Base-by-base conservation (phyloP, 2,329 filamentous ascomycete species). In the Aspergillus texensis region DNA sequence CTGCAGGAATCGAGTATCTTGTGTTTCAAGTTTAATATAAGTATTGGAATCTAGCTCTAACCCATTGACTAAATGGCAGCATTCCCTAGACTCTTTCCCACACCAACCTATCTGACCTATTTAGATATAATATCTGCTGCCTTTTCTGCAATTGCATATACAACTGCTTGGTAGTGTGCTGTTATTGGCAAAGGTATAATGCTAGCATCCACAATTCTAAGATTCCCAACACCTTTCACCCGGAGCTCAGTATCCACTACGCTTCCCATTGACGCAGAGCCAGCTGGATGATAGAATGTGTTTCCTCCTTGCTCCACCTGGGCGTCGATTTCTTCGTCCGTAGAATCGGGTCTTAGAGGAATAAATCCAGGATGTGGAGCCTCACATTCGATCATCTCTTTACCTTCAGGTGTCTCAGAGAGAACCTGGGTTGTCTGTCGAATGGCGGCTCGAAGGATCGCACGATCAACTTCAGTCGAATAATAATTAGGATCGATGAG, bases 401-500 rank as follows among this genome's bases (percentile, higher is more conserved):
- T 43, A 3, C 61, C 63, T 12, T 58, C 65, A 3, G 55, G 55
- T 1, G 61, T 65, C 10, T 45, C 58, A 1, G 62, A 50, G 30
- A 71, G 50, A 5, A 69, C n/a, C 3, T 57, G 41, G 21, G 62
- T 34, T 21, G 66, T 59, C 59, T 65, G 55, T 24, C 72, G 60
- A 30, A 69, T 65, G 46, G 66, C 66, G 26, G 65, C 34, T 14
- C 67, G 62, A 45, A 73, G 39, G 14, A 63, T 52, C 0, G 60
- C 57, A 19, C 71, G 64, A 58, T 74, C 73, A 9, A 70, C 58
- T 39, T 74, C 70, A 1, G 72, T 75, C 2, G 68, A 67, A 32
- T 69, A 74, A 43, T 75, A 75, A 48, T 76, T 75, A 0, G 73
- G 72, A 53, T 77, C 70, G 39, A 76, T 74, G 4, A 67, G 28